These are phyloP conservation scores for Myxozyma sirexii DNA, from an alignment of 805 yeast species.

Conservation along the genomic window DNA sequence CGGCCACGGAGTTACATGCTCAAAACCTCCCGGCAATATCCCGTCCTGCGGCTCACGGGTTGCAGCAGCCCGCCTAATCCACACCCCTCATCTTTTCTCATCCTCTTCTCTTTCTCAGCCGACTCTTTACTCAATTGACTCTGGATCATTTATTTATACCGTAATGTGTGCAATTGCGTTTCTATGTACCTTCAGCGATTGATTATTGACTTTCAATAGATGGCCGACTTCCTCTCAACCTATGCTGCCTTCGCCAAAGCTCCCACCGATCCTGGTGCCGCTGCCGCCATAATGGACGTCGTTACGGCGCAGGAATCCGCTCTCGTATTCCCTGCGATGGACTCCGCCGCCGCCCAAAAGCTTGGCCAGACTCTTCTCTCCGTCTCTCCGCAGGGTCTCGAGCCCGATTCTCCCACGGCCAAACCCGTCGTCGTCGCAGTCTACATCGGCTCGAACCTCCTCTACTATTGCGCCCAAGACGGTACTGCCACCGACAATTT, in stretches of 20 bases:
- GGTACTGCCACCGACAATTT: constrained; percentile 30
- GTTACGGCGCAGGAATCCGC: constrained; percentile 20
- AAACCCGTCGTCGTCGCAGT: constrained; percentile 27
- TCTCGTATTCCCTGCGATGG: constrained; percentile 19
- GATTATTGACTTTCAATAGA: neutral
- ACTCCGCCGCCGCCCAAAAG: constrained; percentile 21
- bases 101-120: too few relatives aligned
- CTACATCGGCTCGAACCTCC: constrained; percentile 20
- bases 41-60: too few relatives aligned
- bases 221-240: constrained; percentile 13
- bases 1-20: too few relatives aligned
- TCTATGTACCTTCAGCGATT: too few relatives aligned
- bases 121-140: too few relatives aligned
- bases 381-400: constrained; percentile 21
- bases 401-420: constrained; percentile 9
- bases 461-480: constrained; percentile 29
- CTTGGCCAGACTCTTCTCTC: constrained; percentile 22
- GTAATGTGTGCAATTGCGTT: too few relatives aligned
- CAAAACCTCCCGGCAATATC: too few relatives aligned
- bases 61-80: too few relatives aligned
- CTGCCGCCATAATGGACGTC: neutral
- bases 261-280: constrained; percentile 2
- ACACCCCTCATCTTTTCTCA: too few relatives aligned
- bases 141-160: too few relatives aligned
- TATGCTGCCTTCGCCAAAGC: constrained; percentile 6